Evolutionary conservation across 2,329 filamentous ascomycete species (phyloP).

Genomic region (Elsinoe batatas): DNA sequence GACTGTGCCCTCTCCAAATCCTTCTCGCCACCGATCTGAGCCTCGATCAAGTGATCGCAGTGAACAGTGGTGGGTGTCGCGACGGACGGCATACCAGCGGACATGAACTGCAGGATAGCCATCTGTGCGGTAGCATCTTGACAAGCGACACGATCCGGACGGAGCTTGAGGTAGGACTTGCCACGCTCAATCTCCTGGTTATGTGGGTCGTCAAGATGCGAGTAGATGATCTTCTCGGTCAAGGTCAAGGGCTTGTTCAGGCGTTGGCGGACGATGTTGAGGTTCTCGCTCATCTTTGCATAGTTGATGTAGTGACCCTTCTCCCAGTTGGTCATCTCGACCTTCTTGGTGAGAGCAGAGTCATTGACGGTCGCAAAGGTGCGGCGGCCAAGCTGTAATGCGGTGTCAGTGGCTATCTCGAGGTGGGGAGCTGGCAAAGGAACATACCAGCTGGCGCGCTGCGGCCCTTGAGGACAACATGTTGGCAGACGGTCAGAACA

Average conservation of each 20-base stretch:
- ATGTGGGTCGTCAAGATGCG: constrained; percentile 93
- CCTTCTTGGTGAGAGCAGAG: constrained; percentile 83
- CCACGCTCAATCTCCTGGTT: constrained; percentile 94
- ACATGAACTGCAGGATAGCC: constrained; percentile 99
- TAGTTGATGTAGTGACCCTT: constrained; percentile 98
- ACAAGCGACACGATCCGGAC: constrained; percentile 95
- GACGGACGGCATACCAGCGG: constrained; percentile 88
- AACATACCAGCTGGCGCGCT: constrained; percentile 32
- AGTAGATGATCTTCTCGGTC: constrained; percentile 82
- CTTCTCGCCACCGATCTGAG: constrained; percentile 83
- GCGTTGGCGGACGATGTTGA: constrained; percentile 76
- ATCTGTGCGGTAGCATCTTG: constrained; percentile 99
- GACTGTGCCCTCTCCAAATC: constrained; percentile 82
- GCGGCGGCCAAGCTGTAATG: constrained; percentile 43
- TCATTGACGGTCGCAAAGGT: constrained; percentile 77
- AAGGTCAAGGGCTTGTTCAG: constrained; percentile 90
- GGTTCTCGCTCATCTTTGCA: constrained; percentile 96
- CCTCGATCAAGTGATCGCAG: constrained; percentile 99
- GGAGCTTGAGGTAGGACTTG: constrained; percentile 88
- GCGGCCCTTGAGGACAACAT: constrained; percentile 31
- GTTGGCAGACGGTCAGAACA: constrained; percentile 19
- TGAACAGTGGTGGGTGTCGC: constrained; percentile 93
- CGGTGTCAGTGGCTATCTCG: constrained; percentile 10
- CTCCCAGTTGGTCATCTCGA: constrained; percentile 96
- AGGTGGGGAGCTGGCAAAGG: background rate